A percentile compares a stretch with the other conserved stretches of the same genome.
These are phyloP conservation scores for Mrakia gelida DNA, from an alignment of 768 basidiomycete species.

Conservation along the genomic window DNA sequence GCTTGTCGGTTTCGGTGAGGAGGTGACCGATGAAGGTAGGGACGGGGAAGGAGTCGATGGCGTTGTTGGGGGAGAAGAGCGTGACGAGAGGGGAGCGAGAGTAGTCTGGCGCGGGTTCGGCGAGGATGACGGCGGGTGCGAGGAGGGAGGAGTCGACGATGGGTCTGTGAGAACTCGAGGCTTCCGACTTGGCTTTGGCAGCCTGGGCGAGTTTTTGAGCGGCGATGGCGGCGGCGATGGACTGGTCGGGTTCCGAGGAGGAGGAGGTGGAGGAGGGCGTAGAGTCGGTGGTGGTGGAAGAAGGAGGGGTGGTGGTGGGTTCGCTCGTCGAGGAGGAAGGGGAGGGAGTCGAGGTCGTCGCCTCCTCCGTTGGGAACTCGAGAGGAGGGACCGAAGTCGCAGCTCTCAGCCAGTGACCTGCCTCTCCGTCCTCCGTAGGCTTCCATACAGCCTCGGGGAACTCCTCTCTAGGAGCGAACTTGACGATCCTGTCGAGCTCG, in stretches of 20 bases:
- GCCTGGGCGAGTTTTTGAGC: neutral
- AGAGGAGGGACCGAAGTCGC: neutral
- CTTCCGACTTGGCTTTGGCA: neutral
- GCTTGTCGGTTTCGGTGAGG: constrained; percentile 12
- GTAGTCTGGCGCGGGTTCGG: constrained; percentile 37
- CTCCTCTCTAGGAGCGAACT: neutral
- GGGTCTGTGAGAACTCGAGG: neutral
- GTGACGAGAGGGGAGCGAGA: constrained; percentile 7
- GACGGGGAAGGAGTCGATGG: constrained; percentile 20
- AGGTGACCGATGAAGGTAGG: constrained; percentile 23
- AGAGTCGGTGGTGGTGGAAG: constrained; percentile 22
- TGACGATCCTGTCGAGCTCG: neutral
- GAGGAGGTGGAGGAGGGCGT: too few relatives aligned
- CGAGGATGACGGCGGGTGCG: constrained; percentile 42
- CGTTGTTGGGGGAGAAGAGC: neutral
- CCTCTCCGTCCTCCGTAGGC: constrained; percentile 3
- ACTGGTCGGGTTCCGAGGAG: too few relatives aligned
- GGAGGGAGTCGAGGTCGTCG: neutral
- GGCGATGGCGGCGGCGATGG: neutral
- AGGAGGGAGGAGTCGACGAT: constrained; percentile 38
- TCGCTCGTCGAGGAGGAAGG: constrained; percentile 31
- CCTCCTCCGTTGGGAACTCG: neutral
- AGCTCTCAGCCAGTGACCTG: neutral
- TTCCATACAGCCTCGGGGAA: neutral
- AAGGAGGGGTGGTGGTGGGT: constrained; percentile 34